Evolutionary conservation across 768 basidiomycete species (phyloP).

Genomic region (Tricholoma bakamatsutake): DNA sequence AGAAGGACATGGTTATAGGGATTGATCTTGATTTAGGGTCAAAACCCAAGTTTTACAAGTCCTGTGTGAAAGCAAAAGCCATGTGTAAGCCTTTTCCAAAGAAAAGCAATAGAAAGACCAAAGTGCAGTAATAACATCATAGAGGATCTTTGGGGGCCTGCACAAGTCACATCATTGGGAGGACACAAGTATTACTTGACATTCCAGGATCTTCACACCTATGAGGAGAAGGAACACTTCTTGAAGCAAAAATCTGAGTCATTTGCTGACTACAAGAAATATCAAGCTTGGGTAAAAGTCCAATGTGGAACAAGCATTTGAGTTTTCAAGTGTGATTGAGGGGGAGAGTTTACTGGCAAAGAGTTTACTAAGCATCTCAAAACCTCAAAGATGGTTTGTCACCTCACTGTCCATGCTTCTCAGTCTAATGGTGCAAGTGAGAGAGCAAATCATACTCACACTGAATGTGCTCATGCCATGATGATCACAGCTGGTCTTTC

Average conservation of each 20-base stretch:
- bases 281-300: too few species aligned
- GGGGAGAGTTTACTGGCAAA: too few species aligned
- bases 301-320: too few species aligned
- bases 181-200: background rate
- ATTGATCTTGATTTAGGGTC: conserved; percentile 21
- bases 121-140: background rate
- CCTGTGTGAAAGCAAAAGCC: conserved; percentile 19
- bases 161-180: background rate
- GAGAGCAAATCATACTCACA: background rate
- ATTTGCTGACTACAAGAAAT: too few species aligned
- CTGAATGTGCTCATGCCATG: background rate
- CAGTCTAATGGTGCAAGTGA: background rate
- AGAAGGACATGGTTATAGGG: conserved; percentile 23
- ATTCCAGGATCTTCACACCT: too few species aligned
- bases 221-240: too few species aligned
- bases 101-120: background rate
- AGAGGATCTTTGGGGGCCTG: background rate
- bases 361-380: too few species aligned
- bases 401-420: background rate
- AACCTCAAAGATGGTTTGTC: too few species aligned
- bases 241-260: too few species aligned
- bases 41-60: conserved; percentile 18
- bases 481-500: background rate
- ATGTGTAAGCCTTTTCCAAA: background rate
- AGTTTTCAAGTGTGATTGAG: background rate